Evolutionary conservation across 495 filamentous ascomycete species (phyloP), one percentile per base, ranked within the genome.

Genomic region (Hypoxylon rickii): DNA sequence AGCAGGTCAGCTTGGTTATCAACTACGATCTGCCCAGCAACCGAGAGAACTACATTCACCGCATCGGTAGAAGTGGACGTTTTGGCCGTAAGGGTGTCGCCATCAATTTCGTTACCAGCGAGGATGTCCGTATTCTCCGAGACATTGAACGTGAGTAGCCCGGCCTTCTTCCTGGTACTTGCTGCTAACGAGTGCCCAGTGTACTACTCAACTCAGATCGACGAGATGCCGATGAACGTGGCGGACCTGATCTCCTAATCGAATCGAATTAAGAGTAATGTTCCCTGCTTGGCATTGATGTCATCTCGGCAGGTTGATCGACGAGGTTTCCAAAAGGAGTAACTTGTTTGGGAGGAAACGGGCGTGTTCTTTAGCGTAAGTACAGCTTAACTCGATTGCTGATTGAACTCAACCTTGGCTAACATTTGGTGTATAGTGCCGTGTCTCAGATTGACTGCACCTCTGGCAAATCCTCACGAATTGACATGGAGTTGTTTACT

Each of bases 201-300:
- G 62, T 96, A 95, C 73, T 96, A 96, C 73, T 96, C 90, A 29
- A 98, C 94, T 40, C 94, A 98, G 75, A 98, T 98, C 59, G 94
- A 98, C 67, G 94, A 98, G 80, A 98, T 98, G 94, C 94, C 94
- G 19, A 97, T 98, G 94, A 97, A 97, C 67, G 85, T 88, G 51
- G 84, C 85, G 40, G 84, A 87, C 64, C 76, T 87, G 22, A 78
- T 88, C 53, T 44, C 64, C 51, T 67, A 50, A 55, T 31, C 17
- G 16, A 7, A 19, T 18, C 8, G n/a, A 7, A 16, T 33, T 2
- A 18, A 5, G n/a, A 32, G 7, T 24, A 13, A 17, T 8, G 10
- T n/a, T 36, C 26, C 13, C 24, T n/a, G n/a, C n/a, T 17, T 7
- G n/a, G 31, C 34, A 13, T 22, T 29, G 19, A 52, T 47, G 50